Evolutionary conservation across 2,329 filamentous ascomycete species (phyloP).

Genomic region (Calonectria pteridis): DNA sequence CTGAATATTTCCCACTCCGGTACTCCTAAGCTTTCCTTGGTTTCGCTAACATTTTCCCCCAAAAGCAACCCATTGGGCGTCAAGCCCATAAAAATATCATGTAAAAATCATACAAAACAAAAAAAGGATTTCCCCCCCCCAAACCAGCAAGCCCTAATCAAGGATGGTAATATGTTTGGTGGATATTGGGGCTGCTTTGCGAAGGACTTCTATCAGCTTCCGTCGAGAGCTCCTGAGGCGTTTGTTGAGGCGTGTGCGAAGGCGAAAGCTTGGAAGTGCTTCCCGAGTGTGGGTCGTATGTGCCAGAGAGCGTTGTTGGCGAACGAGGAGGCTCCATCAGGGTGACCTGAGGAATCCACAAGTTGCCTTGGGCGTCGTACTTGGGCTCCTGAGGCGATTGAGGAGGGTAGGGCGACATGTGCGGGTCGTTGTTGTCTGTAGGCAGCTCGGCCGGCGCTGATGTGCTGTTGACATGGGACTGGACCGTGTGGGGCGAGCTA

Average conservation of each 20-base stretch:
- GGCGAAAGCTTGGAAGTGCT: conserved; percentile 37
- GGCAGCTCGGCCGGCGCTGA: conserved; percentile 47
- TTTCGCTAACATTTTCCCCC: conserved; percentile 4
- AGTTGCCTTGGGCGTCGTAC: conserved; percentile 47
- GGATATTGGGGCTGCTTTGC: conserved; percentile 26
- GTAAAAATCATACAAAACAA: conserved; percentile 3
- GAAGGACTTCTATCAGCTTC: conserved; percentile 31
- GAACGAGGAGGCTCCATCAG: conserved; percentile 45
- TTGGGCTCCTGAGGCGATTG: conserved; percentile 41
- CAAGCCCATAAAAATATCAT: conserved; percentile 11
- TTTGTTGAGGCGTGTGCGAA: conserved; percentile 26
- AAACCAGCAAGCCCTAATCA: conserved; percentile 12
- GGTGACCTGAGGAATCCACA: conserved; percentile 51
- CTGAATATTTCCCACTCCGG: conserved; percentile 25
- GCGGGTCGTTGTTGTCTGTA: conserved; percentile 26
- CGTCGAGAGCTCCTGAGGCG: conserved; percentile 42
- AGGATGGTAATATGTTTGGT: conserved; percentile 45
- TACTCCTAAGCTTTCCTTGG: conserved; percentile 28
- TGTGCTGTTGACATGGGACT: conserved; percentile 34
- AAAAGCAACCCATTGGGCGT: conserved; percentile 10
- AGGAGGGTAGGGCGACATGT: conserved; percentile 32
- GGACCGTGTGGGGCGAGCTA: conserved; percentile 33
- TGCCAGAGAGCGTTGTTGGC: conserved; percentile 29
- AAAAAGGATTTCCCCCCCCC: too few relatives aligned
- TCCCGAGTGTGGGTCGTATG: conserved; percentile 29